A percentile compares a stretch with the other conserved stretches of the same genome.
Evolutionary conservation across 257 asterid genomes (phyloP).

Genomic region (Dorcoceras hygrometricum): DNA sequence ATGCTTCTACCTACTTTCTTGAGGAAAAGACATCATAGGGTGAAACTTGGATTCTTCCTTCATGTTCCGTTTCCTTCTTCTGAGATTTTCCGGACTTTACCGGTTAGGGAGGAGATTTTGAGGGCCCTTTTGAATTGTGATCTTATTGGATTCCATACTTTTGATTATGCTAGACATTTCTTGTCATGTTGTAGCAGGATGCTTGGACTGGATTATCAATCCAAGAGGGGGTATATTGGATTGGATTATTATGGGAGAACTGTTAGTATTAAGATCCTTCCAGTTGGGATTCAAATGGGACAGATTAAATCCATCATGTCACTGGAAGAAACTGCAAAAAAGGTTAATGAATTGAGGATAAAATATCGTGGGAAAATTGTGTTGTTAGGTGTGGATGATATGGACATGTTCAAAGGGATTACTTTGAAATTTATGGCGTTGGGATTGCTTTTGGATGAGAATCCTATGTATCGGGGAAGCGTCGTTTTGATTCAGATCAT

Average conservation of each 20-base stretch:
- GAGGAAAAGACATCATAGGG: slow-evolving; percentile 56
- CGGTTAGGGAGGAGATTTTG: slow-evolving; percentile 81
- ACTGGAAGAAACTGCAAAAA: slow-evolving; percentile 36
- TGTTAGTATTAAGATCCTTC: too few relatives aligned
- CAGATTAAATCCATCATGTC: slow-evolving; percentile 54
- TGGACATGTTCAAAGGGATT: slow-evolving; percentile 86
- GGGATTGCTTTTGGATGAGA: slow-evolving; percentile 53
- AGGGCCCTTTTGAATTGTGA: slow-evolving; percentile 81
- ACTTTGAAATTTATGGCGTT: slow-evolving; percentile 67
- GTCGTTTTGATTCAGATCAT: slow-evolving; percentile 72
- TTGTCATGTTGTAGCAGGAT: slow-evolving; percentile 89
- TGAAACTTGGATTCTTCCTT: slow-evolving; percentile 76
- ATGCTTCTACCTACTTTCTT: slow-evolving; percentile 83
- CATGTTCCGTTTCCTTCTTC: slow-evolving; percentile 82
- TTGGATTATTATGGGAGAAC: slow-evolving; percentile 80
- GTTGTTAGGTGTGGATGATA: slow-evolving; percentile 79
- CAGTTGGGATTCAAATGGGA: slow-evolving; percentile 79
- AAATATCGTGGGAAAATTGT: slow-evolving; percentile 50
- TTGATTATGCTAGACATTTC: slow-evolving; percentile 93
- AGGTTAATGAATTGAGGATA: slow-evolving; percentile 46
- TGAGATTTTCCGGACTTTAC: slow-evolving; percentile 75
- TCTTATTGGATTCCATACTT: slow-evolving; percentile 81
- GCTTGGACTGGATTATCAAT: slow-evolving; percentile 81
- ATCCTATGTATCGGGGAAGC: slow-evolving; percentile 38
- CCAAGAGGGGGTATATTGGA: slow-evolving; percentile 85